Percentiles rank a stretch among this genome's conserved stretches.
These are phyloP conservation scores for Clonostachys byssicola DNA, from an alignment of 2,329 filamentous ascomycete species.

Conservation along the genomic window DNA sequence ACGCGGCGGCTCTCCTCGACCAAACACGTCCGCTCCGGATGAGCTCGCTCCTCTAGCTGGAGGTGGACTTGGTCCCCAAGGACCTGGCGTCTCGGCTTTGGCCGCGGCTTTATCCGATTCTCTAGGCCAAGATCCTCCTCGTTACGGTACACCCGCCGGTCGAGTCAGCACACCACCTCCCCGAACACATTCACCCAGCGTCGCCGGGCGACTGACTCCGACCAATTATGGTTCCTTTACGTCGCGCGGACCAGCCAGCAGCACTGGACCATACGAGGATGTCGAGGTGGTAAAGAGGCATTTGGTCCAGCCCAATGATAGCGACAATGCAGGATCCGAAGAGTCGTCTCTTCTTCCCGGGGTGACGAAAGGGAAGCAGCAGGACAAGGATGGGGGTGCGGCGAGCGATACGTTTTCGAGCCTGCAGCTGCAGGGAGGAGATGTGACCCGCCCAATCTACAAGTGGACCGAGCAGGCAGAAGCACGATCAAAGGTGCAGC, in stretches of 20 bases:
- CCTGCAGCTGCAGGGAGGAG: constrained; percentile 85
- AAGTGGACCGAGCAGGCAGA: constrained; percentile 92
- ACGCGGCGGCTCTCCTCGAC: constrained; percentile 23
- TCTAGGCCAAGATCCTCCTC: constrained; percentile 64
- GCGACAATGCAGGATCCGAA: constrained; percentile 35
- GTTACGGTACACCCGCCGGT: constrained; percentile 62
- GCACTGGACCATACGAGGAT: constrained; percentile 69
- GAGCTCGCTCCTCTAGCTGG: constrained; percentile 61
- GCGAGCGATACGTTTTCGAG: constrained; percentile 88
- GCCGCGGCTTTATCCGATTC: constrained; percentile 81
- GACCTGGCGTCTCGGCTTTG: constrained; percentile 82
- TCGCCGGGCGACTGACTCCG: constrained; percentile 43
- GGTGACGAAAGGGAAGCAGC: constrained; percentile 49
- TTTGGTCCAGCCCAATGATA: constrained; percentile 65
- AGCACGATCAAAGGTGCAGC: constrained; percentile 60
- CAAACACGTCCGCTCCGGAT: constrained; percentile 18
- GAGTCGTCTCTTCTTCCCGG: constrained; percentile 35
- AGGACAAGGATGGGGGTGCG: constrained; percentile 29
- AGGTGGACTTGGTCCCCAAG: constrained; percentile 59
- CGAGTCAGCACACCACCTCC: constrained; percentile 53
- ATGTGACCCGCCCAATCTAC: constrained; percentile 93
- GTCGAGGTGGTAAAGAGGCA: constrained; percentile 89
- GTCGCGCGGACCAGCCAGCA: constrained; percentile 42
- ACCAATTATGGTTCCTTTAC: constrained; percentile 88
- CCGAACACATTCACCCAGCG: constrained; percentile 29